Base-by-base conservation (phyloP, 1,284 basidiomycete species). In the Flammula alnicola region DNA sequence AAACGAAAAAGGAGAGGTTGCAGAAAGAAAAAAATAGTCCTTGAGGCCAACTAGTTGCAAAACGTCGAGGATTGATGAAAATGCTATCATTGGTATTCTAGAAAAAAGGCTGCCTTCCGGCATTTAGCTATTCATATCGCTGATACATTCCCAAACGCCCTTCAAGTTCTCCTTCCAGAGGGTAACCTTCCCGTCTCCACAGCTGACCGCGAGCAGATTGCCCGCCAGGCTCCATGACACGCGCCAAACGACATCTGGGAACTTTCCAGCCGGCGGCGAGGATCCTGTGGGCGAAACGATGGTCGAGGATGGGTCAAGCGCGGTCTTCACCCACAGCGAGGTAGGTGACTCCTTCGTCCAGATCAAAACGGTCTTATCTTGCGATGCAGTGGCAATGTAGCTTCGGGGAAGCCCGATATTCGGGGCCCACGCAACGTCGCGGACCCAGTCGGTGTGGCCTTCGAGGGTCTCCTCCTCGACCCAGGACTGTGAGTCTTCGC, bases 81-180 rank as follows among this genome's bases (percentile, higher is more conserved):
- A n/a, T n/a, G n/a, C n/a, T n/a, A n/a, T n/a, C n/a, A 44, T 47
- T 51, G 49, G 50, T 46, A 52, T 52, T 55, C 47, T 49, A 49
- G 39, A 47, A 37, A 31, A 32, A 49, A 44, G 31, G 23, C 37
- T 17, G 20, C 8, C n/a, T 4, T 5, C 11, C 12, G 29, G 22
- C 25, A 51, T 62, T 62, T 78, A 95, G 66, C 89, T 91, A 52
- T 86, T 86, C 79, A 95, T 87, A 63, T 96, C 93, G 65, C 89
- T 94, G 48, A 98, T 93, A 67, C 95, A 96, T 71, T 98, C 96
- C 93, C 96, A 99, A 17, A 81, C 77, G 16, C 93, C 91, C 67
- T 93, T 94, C 63, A 98, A 73, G 67, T 93, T 96, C 75, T 99
- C 96, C 75, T 99, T 99, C 96, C 95, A 99, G 46, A 99, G 76